Base-by-base conservation (phyloP, 2,329 filamentous ascomycete species). In the Zelopaecilomyces penicillatus region DNA sequence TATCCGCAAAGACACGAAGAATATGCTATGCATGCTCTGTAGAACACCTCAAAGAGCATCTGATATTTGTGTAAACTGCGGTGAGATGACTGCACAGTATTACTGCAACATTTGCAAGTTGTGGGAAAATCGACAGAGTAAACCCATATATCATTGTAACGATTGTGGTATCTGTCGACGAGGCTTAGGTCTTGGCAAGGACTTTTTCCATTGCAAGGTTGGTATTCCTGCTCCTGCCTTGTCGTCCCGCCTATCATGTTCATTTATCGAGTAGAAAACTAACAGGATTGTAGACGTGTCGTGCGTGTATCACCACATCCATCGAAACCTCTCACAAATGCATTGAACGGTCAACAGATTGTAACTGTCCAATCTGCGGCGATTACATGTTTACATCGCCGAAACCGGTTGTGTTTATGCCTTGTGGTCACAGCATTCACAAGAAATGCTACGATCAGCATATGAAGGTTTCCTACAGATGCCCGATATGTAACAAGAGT, bases 1-100 rank as follows among this genome's bases (percentile, higher is more conserved):
- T 45, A 80, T 90, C 54, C 80, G 93, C 42, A 83, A 82, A 54
- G 85, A 87, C 55, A 98, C 91, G 6, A 84, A 83, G 63, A 85
- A 96, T 57, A 98, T 98, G 93, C 76, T 98, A 5, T 98, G 93
- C 64, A 98, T 98, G 93, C 73, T 89, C 29, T 98, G 93, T 63
- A 80, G 82, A 5, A 87, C 85, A 45, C 83, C 93, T 2, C 93
- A 98, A 57, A 78, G 78, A 45, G 90, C 86, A 4, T 80, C 80
- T 30, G 87, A 95, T 51, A 74, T 79, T 42, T 98, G 93, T 62
- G 72, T 76, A 41, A 74, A 79, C 45, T 98, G 93, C 61, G 84
- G 82, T 12, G 80, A 82, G 53, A 78, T 81, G 46, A 80, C 87
- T 5, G 89, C 91, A 9, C 85, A 85, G 58, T 97, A 97, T 64